Evolutionary conservation across 176 grass and related monocot genomes (phyloP).

Genomic region (Juncus effusus): DNA sequence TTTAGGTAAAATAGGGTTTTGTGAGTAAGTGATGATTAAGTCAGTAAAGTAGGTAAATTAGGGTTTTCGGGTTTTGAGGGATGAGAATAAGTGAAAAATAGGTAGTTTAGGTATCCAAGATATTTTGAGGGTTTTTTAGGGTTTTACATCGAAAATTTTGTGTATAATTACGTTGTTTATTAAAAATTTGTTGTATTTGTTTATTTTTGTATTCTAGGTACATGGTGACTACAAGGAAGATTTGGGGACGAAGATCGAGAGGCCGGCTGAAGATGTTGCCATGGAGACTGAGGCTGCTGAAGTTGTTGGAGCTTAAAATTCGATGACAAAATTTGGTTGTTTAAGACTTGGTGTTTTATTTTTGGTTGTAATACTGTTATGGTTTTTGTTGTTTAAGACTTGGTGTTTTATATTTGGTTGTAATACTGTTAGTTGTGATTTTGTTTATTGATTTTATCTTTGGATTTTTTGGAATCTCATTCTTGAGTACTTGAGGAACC

Average conservation of each 20-base stretch:
- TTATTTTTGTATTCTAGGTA: constrained; percentile 38
- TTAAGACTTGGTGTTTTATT: too few relatives aligned
- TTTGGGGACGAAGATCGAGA: constrained; percentile 70
- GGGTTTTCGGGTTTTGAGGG: too few relatives aligned
- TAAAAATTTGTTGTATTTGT: background rate
- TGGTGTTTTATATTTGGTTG: too few relatives aligned
- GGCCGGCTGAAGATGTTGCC: constrained; percentile 60
- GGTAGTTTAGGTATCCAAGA: constrained; percentile 17
- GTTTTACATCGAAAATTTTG: background rate
- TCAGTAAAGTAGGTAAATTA: too few relatives aligned
- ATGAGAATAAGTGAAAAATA: constrained; percentile 34
- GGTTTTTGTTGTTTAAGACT: too few relatives aligned
- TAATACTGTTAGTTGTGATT: too few relatives aligned
- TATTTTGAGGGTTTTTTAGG: too few relatives aligned
- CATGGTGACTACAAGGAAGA: constrained; percentile 91
- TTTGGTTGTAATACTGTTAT: too few relatives aligned
- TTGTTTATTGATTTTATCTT: too few relatives aligned
- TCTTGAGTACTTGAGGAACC: too few relatives aligned
- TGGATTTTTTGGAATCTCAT: too few relatives aligned
- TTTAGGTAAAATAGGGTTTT: background rate
- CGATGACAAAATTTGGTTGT: background rate
- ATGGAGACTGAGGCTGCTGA: constrained; percentile 35
- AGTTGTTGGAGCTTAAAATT: constrained; percentile 34
- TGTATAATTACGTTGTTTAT: background rate
- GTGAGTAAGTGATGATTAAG: background rate